Percentiles rank a stretch among this genome's conserved stretches.
Conservation (phyloP, 1,284 basidiomycete genomes). For the Malassezia globosa region DNA sequence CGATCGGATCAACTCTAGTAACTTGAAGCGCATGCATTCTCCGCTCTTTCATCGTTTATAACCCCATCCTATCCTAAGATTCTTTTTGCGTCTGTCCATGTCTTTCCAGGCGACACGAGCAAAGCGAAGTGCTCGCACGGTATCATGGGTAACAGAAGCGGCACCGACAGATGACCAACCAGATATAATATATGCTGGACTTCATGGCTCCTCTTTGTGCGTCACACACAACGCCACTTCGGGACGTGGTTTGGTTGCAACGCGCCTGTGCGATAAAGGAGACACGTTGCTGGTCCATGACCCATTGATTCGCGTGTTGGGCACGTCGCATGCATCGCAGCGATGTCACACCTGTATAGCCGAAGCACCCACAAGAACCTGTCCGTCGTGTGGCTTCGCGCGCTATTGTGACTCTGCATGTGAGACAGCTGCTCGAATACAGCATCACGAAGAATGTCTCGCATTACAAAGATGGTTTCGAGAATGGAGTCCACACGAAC, state of each 20-base stretch:
- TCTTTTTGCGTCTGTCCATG: too few species aligned
- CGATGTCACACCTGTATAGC: slow-evolving; percentile 16
- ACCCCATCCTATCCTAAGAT: too few species aligned
- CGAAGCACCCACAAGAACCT: not conserved
- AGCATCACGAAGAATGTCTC: slow-evolving; percentile 15
- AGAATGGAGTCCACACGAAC: not conserved
- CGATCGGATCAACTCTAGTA: too few species aligned
- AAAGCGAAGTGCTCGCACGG: not conserved
- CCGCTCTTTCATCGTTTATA: too few species aligned
- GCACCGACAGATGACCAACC: not conserved
- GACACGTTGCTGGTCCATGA: not conserved
- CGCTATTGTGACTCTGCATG: slow-evolving; percentile 16
- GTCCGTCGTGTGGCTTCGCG: slow-evolving; percentile 13
- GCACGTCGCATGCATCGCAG: not conserved
- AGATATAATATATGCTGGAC: not conserved
- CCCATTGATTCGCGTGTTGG: slow-evolving; percentile 2
- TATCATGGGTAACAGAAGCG: not conserved
- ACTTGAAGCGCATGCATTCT: too few species aligned
- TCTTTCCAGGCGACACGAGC: not conserved
- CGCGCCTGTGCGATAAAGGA: not conserved
- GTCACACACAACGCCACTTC: not conserved
- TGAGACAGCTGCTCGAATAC: slow-evolving; percentile 10
- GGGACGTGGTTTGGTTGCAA: not conserved
- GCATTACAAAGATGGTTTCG: slow-evolving; percentile 10
- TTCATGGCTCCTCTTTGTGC: not conserved